Base-by-base conservation (phyloP, 2,329 filamentous ascomycete species). In the Colletotrichum sansevieriae region DNA sequence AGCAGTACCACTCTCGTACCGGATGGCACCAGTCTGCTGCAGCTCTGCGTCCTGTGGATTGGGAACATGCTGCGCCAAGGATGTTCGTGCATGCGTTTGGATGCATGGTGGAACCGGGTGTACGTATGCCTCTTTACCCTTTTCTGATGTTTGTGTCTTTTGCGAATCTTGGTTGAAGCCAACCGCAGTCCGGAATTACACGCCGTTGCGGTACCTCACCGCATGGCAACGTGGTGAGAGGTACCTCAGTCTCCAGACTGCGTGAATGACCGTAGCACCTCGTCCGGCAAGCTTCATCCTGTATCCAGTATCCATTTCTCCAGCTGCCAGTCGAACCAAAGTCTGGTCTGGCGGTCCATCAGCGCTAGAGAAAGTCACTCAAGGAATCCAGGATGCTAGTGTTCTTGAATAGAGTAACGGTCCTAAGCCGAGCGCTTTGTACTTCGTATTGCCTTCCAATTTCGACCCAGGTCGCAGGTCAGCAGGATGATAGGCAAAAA, bases 61-160 rank as follows among this genome's bases (percentile, higher is more conserved):
- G 58, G 43, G 25, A 65, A 35, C 25, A 52, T 59, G 62, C 62
- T 41, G 65, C 65, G 62, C 65, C 60, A 46, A 63, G 54, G 46
- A 55, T 51, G 44, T 52, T 64, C 60, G 65, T 68, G 65, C 65
- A 65, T 65, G 52, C 58, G 44, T 57, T 56, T 57, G 43, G 41
- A 63, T 67, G 62, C 65, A 65, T 51, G 61, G 65, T 56, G 56
- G 65, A 61, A 37, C 65, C 55, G 62, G 65, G 65, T 62, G 65
- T 68, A 68, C 65, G 65, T 68, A 68, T 68, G 65, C 65, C 65
- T 68, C 33, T 60, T 68, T 68, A 65, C 65, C 65, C 65, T 63
- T 68, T 68, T 68, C 46, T 65, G 65, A 22, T 65, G 57, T 59
- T 33, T 55, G 47, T 25, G 51, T 54, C 41, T 52, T 68, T 25